phyloP scores from a whole-genome alignment of 148 eudicot species.

The Rhododendron ovatum region DNA sequence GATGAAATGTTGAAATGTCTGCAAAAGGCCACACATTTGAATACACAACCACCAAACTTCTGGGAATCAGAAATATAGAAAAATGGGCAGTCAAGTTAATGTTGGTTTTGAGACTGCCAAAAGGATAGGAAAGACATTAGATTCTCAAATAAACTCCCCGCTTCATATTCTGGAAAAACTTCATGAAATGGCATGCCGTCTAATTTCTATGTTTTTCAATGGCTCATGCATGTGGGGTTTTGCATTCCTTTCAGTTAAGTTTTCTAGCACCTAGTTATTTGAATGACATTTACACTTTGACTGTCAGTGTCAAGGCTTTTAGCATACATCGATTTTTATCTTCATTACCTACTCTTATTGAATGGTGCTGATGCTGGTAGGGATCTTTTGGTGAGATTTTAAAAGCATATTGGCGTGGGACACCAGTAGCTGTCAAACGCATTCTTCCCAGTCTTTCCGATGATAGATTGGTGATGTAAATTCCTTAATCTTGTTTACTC shows the following conservation, averaged over 20 bases:
- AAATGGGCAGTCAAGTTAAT: neutral
- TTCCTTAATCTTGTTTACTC: slow-evolving; percentile 2
- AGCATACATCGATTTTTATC: neutral
- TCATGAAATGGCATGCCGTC: neutral
- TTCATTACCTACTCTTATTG: slow-evolving; percentile 12
- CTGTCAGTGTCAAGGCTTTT: neutral
- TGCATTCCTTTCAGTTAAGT: neutral
- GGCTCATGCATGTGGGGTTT: neutral
- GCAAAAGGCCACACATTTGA: neutral
- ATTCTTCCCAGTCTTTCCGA: slow-evolving; percentile 96
- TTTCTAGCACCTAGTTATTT: neutral
- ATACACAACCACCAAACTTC: neutral
- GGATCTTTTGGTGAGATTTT: slow-evolving; percentile 98
- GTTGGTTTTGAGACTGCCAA: neutral
- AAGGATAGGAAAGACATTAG: neutral
- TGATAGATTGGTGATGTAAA: slow-evolving; percentile 95
- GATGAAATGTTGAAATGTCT: neutral
- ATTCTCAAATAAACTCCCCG: neutral
- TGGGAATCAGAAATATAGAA: neutral
- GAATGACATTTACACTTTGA: neutral
- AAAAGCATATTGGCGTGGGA: slow-evolving; percentile 96
- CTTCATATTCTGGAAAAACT: neutral
- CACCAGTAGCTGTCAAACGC: slow-evolving; percentile 98
- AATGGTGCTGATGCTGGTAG: slow-evolving; percentile 35
- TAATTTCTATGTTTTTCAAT: neutral